Evolutionary conservation across 148 eudicot species (phyloP).

Genomic region (Amaranthus cruentus): DNA sequence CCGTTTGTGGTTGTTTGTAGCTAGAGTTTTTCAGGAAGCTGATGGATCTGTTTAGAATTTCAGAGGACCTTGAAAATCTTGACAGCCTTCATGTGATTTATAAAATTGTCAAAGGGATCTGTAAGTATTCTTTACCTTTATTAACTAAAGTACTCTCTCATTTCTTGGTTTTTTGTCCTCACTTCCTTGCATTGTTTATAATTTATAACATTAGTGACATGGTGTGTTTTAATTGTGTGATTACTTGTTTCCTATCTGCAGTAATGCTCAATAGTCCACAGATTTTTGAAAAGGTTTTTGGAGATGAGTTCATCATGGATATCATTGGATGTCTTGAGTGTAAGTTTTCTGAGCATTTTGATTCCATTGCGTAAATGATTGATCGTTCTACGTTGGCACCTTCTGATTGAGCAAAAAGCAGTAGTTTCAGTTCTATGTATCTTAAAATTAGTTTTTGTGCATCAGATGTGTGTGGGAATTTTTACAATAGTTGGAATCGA

Average conservation of each 20-base stretch:
- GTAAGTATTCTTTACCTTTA: constrained; percentile 40
- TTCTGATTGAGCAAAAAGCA: background rate
- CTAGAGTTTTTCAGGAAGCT: constrained; percentile 84
- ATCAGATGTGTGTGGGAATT: background rate
- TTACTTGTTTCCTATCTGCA: constrained; percentile 39
- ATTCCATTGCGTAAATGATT: background rate
- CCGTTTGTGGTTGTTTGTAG: constrained; percentile 39
- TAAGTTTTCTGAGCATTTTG: constrained; percentile 36
- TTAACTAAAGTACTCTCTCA: background rate
- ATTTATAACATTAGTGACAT: constrained; percentile 4
- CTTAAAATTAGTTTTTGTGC: background rate
- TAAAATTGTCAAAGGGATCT: constrained; percentile 79
- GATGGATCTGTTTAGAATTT: constrained; percentile 69
- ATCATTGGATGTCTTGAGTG: constrained; percentile 86
- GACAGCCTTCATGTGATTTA: constrained; percentile 80
- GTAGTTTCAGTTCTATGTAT: too few species aligned
- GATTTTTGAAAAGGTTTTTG: constrained; percentile 79
- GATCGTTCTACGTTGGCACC: background rate
- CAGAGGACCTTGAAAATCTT: constrained; percentile 80
- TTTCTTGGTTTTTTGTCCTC: background rate
- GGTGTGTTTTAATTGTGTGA: constrained; percentile 5
- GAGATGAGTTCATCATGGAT: constrained; percentile 87
- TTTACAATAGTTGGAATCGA: background rate
- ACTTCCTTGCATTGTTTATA: background rate
- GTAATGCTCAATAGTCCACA: constrained; percentile 79